These are phyloP conservation scores for Cytospora piceicola DNA, from an alignment of 2,329 filamentous ascomycete species.

Conservation along the genomic window DNA sequence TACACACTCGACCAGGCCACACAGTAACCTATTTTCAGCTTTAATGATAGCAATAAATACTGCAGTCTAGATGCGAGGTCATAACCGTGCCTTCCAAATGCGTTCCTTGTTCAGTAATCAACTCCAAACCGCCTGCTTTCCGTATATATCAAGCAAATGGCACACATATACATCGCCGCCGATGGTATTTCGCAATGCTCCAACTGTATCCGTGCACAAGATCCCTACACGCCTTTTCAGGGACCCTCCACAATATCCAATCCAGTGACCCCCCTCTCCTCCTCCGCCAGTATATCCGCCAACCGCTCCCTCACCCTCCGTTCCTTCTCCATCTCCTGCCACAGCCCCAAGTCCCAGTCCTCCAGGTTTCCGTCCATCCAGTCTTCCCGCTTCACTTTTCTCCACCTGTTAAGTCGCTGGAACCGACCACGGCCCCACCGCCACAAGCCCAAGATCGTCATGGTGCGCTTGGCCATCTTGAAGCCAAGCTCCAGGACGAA, in stretches of 20 bases:
- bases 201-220: background rate
- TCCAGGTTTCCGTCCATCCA: conserved; percentile 40
- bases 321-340: conserved; percentile 63
- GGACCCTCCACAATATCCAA: background rate
- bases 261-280: conserved; percentile 5
- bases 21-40: background rate
- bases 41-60: background rate
- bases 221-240: background rate
- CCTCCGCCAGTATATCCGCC: conserved; percentile 39
- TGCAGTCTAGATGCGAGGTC: background rate
- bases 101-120: no score
- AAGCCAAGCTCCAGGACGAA: conserved; percentile 68
- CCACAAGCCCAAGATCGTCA: conserved; percentile 54
- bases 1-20: background rate
- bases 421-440: conserved; percentile 39
- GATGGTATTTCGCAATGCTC: background rate
- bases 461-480: conserved; percentile 50
- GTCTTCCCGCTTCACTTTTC: conserved; percentile 14
- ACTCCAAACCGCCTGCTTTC: background rate
- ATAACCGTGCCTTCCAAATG: background rate
- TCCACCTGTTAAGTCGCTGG: conserved; percentile 27
- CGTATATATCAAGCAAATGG: background rate
- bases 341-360: conserved; percentile 58
- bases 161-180: background rate
- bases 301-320: conserved; percentile 49